Percentiles rank a stretch among this genome's conserved stretches.
Conservation (phyloP, 177 flowering plant species). For the Tripterygium wilfordii region DNA sequence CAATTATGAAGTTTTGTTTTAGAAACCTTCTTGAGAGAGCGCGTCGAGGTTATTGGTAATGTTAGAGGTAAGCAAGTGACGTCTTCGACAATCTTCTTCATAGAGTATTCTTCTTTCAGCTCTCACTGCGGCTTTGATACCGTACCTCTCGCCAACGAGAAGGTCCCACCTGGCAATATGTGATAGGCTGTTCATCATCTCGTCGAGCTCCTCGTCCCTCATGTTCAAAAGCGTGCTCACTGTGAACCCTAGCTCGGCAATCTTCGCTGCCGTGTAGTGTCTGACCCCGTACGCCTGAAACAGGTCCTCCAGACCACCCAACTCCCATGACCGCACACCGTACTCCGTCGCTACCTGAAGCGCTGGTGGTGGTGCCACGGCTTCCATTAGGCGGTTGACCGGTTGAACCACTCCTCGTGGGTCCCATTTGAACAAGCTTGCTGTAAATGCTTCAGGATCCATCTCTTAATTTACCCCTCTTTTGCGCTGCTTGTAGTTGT, state of each 20-base stretch:
- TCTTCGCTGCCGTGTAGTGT: slow-evolving; percentile 80
- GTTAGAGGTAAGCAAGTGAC: slow-evolving; percentile 37
- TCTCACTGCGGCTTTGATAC: slow-evolving; percentile 86
- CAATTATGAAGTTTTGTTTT: too few relatives aligned
- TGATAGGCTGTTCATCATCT: slow-evolving; percentile 81
- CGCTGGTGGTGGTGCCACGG: slow-evolving; percentile 10
- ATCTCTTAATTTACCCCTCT: too few relatives aligned
- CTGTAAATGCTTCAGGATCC: slow-evolving; percentile 40
- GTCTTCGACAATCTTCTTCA: slow-evolving; percentile 54
- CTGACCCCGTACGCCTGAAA: slow-evolving; percentile 60
- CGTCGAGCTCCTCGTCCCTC: slow-evolving; percentile 93
- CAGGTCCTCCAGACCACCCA: slow-evolving; percentile 50
- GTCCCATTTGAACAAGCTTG: slow-evolving; percentile 42
- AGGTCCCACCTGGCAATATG: slow-evolving; percentile 91
- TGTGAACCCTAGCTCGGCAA: slow-evolving; percentile 96
- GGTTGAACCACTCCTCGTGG: slow-evolving; percentile 17
- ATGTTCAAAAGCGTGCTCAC: slow-evolving; percentile 83
- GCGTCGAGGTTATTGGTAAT: slow-evolving; percentile 64
- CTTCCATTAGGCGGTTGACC: slow-evolving; percentile 9
- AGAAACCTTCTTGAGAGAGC: slow-evolving; percentile 98
- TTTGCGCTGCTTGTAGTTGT: too few relatives aligned
- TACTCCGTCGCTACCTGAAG: slow-evolving; percentile 10
- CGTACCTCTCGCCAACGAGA: slow-evolving; percentile 89
- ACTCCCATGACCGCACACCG: slow-evolving; percentile 32
- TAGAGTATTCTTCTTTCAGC: slow-evolving; percentile 75